A percentile compares a stretch with the other conserved stretches of the same genome.
phyloP scores from a whole-genome alignment of 306 rosid genomes.

The Quercus agrifolia region DNA sequence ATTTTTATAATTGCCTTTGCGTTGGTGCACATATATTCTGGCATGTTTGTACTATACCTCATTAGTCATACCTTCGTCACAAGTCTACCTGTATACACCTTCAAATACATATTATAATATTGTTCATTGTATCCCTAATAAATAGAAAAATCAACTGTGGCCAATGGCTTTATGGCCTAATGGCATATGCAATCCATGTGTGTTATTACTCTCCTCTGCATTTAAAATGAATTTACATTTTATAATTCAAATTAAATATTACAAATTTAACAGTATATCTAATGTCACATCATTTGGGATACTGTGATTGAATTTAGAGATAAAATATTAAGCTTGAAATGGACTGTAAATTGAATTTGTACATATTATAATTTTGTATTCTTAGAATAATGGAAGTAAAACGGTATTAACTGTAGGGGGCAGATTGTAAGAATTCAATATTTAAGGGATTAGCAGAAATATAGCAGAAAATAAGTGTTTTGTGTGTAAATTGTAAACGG shows the following conservation, averaged over 20 bases:
- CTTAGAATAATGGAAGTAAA: not conserved
- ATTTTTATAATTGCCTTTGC: conserved; percentile 29
- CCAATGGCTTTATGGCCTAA: too few relatives aligned
- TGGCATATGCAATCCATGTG: too few relatives aligned
- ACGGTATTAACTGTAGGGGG: not conserved
- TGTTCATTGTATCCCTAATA: not conserved
- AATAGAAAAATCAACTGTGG: not conserved
- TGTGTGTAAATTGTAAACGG: not conserved
- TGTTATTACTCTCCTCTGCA: too few relatives aligned
- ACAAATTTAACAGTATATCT: too few relatives aligned
- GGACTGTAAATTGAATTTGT: not conserved
- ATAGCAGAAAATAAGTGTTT: not conserved
- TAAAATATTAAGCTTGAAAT: too few relatives aligned
- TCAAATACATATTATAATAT: not conserved
- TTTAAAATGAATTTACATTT: too few relatives aligned
- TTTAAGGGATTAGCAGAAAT: not conserved
- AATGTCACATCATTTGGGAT: too few relatives aligned
- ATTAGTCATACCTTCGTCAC: too few relatives aligned
- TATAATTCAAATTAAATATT: too few relatives aligned
- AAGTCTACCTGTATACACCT: not conserved
- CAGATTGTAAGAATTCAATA: not conserved
- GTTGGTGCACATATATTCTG: not conserved
- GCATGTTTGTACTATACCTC: not conserved
- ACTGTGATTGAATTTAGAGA: too few relatives aligned
- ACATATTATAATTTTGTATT: not conserved